A percentile compares a stretch with the other conserved stretches of the same genome.
These are phyloP conservation scores for Voacanga thouarsii DNA, from an alignment of 257 asterid species.

Conservation along the genomic window DNA sequence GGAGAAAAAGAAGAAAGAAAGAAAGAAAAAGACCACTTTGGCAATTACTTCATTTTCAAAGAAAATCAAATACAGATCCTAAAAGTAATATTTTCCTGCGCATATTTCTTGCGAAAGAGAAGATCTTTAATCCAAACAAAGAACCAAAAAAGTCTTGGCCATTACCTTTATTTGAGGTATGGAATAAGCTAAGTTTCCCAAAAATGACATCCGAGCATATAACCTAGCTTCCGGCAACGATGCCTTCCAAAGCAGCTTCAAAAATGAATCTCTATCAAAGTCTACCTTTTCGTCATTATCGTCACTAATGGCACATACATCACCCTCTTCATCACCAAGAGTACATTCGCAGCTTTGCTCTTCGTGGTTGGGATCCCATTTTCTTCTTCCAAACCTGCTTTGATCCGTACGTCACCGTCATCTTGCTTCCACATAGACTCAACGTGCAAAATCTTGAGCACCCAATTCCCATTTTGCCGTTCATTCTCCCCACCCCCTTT, in stretches of 20 bases:
- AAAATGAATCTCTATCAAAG: slow-evolving; percentile 67
- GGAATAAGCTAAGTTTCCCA: slow-evolving; percentile 85
- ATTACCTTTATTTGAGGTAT: slow-evolving; percentile 82
- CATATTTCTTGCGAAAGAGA: not conserved
- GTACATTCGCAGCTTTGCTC: slow-evolving; percentile 11
- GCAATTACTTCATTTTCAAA: not conserved
- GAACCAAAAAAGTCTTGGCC: not conserved
- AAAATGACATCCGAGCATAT: slow-evolving; percentile 70
- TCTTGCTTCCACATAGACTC: slow-evolving; percentile 50
- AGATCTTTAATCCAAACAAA: slow-evolving; percentile 5
- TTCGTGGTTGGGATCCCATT: slow-evolving; percentile 10
- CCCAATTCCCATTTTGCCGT: slow-evolving; percentile 55
- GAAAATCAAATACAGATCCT: not conserved
- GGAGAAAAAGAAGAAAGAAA: not conserved
- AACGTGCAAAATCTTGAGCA: slow-evolving; percentile 64
- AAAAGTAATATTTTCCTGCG: not conserved
- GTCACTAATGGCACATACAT: slow-evolving; percentile 42
- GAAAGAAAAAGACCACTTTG: no score
- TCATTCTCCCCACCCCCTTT: slow-evolving; percentile 16
- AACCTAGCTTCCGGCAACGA: slow-evolving; percentile 76
- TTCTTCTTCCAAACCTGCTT: slow-evolving; percentile 29
- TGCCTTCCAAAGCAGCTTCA: slow-evolving; percentile 71
- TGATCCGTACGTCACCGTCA: slow-evolving; percentile 28
- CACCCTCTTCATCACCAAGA: slow-evolving; percentile 44
- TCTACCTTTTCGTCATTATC: slow-evolving; percentile 49